These are phyloP conservation scores for Colletotrichum magnum DNA, from an alignment of 2,329 filamentous ascomycete genomes.

Conservation along the genomic window DNA sequence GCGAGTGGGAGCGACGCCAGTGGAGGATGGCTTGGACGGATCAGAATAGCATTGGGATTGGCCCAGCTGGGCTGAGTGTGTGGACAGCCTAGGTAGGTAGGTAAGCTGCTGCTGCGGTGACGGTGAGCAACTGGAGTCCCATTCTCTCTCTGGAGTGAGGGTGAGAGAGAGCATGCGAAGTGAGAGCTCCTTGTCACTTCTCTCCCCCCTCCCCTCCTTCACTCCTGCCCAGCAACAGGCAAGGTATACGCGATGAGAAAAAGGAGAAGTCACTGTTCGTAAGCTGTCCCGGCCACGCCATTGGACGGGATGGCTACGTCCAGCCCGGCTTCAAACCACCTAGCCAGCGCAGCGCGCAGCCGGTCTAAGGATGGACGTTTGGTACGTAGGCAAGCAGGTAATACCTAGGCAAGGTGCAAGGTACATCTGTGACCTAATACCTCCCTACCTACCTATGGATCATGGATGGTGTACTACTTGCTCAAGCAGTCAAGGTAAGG, in stretches of 20 bases:
- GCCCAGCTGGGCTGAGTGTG: conserved; percentile 34
- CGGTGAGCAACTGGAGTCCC: conserved; percentile 4
- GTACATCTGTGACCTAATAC: too few species aligned
- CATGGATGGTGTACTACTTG: too few species aligned
- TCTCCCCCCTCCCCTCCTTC: neutral
- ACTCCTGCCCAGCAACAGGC: neutral
- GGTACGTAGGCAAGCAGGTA: too few species aligned
- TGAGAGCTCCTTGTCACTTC: neutral
- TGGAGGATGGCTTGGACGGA: conserved; percentile 40
- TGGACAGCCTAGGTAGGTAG: neutral
- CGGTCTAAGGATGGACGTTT: neutral
- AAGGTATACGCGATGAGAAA: conserved; percentile 19
- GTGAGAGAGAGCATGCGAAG: neutral
- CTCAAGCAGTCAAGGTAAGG: too few species aligned
- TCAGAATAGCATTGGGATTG: conserved; percentile 38
- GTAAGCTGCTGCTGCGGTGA: conserved; percentile 15
- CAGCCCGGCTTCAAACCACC: neutral
- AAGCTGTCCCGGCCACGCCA: neutral
- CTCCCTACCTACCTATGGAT: too few species aligned
- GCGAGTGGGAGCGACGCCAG: conserved; percentile 28
- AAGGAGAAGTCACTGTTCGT: conserved; percentile 36
- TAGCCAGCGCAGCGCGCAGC: neutral
- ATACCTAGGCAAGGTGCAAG: too few species aligned
- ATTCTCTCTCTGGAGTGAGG: too few species aligned
- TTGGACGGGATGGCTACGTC: neutral